Conservation (phyloP, 2,329 filamentous ascomycete genomes). For the Meredithiella fracta region DNA sequence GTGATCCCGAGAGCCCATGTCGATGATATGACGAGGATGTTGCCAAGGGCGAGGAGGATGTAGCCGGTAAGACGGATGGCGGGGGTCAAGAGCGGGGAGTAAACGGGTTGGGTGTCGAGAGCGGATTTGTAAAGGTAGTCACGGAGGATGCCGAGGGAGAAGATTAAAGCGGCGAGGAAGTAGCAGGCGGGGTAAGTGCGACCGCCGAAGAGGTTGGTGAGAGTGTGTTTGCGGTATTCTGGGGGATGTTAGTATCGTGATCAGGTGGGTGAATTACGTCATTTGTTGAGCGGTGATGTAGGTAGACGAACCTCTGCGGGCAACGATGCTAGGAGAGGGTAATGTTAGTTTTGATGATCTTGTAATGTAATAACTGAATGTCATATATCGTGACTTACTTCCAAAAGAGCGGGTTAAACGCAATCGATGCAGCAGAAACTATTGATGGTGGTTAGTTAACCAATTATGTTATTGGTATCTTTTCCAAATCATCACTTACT, state of each 20-base stretch:
- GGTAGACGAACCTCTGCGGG: constrained; percentile 50
- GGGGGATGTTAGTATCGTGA: constrained; percentile 16
- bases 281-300: too few species aligned
- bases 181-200: constrained; percentile 73
- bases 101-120: constrained; percentile 56
- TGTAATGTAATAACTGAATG: constrained; percentile 4
- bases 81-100: constrained; percentile 51
- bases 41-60: constrained; percentile 56
- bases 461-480: background rate
- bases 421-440: constrained; percentile 71
- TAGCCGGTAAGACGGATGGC: constrained; percentile 48
- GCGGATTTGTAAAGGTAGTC: constrained; percentile 79
- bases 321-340: constrained; percentile 47
- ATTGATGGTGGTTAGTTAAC: constrained; percentile 8
- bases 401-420: constrained; percentile 98
- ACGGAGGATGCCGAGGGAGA: constrained; percentile 75
- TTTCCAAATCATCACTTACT: constrained; percentile 30
- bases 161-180: constrained; percentile 72
- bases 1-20: constrained; percentile 89
- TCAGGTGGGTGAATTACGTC: background rate
- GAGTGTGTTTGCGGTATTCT: constrained; percentile 84
- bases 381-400: too few species aligned
- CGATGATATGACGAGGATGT: constrained; percentile 69
- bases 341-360: constrained; percentile 20
- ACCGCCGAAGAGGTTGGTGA: constrained; percentile 74